phyloP scores from a whole-genome alignment of 139 green algal species.

The Edaphochlamys debaryana region DNA sequence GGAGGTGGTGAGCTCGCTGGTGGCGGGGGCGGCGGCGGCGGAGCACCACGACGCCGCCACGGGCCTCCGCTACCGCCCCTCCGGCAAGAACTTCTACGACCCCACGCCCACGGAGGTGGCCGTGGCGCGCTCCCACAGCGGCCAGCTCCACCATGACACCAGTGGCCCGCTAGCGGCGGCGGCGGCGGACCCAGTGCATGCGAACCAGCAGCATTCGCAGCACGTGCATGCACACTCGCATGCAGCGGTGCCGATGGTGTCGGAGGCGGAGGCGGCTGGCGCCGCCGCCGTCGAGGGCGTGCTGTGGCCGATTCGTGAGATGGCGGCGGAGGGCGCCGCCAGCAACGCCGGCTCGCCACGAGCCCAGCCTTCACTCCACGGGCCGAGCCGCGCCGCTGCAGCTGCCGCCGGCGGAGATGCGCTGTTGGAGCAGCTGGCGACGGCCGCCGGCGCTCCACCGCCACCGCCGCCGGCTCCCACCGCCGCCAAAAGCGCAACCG shows the following conservation, averaged over 20 bases:
- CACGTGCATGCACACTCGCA: no score
- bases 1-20: not conserved
- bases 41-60: not conserved
- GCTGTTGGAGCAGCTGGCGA: not conserved
- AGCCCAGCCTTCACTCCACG: no score
- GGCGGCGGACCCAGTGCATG: no score
- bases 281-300: not conserved
- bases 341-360: not conserved
- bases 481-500: no score
- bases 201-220: no score
- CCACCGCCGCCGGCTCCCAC: no score
- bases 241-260: not conserved
- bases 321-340: not conserved
- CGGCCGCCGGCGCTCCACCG: no score
- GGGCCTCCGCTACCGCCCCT: not conserved
- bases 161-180: no score
- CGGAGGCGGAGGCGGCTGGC: no score
- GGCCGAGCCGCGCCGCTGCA: not conserved
- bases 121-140: no score
- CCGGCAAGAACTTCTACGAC: slow-evolving; percentile 16
- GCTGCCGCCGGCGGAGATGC: not conserved
- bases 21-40: not conserved
- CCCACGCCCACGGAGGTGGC: no score
- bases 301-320: not conserved
- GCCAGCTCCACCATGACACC: no score